phyloP scores from a whole-genome alignment of 257 asterid species.

The Paulownia fortunei region DNA sequence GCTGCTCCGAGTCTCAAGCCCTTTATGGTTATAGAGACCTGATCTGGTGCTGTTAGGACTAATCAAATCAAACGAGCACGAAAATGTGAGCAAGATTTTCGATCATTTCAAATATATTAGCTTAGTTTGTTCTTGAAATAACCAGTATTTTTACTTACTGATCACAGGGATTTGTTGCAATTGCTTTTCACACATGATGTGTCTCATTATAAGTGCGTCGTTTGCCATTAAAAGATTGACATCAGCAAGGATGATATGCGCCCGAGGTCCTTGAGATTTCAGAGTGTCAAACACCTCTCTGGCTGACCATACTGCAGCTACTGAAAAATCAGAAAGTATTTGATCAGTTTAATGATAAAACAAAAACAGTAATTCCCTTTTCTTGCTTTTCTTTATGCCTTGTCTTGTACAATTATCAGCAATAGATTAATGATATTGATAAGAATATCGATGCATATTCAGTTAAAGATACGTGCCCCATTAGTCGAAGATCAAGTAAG shows the following conservation, averaged over 20 bases:
- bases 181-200: conserved; percentile 52
- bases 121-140: neutral
- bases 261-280: conserved; percentile 49
- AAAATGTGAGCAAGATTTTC: neutral
- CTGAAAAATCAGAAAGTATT: conserved; percentile 37
- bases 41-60: conserved; percentile 60
- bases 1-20: conserved; percentile 73
- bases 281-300: conserved; percentile 48
- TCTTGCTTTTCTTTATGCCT: too few relatives aligned
- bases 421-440: too few relatives aligned
- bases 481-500: too few relatives aligned
- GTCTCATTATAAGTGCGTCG: conserved; percentile 50
- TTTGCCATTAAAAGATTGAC: conserved; percentile 62
- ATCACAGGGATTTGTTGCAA: conserved; percentile 61
- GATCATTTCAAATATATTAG: neutral
- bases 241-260: conserved; percentile 64
- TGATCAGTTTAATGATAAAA: neutral
- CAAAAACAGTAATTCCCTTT: neutral
- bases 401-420: too few relatives aligned
- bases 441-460: too few relatives aligned
- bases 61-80: neutral
- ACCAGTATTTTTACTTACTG: conserved; percentile 48
- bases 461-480: too few relatives aligned
- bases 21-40: conserved; percentile 54
- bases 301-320: conserved; percentile 57